Evolutionary conservation across 2,329 filamentous ascomycete genomes (phyloP).

Genomic region (Penicillium hordei): DNA sequence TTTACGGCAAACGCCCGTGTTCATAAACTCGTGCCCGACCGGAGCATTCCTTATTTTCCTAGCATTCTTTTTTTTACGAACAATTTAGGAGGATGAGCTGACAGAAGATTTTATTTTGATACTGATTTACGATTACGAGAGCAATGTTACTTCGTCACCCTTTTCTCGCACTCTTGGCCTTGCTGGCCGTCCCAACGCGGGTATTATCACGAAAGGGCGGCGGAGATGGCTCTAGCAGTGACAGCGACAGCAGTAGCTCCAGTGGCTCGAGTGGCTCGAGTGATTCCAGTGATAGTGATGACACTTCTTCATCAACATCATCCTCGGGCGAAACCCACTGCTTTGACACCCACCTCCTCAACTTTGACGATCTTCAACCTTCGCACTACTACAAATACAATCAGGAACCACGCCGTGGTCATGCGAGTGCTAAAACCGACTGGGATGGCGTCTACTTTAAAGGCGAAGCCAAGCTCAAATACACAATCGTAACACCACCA

Average conservation of each 20-base stretch:
- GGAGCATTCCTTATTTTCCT: not conserved
- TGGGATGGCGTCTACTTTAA: slow-evolving; percentile 10
- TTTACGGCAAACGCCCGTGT: not conserved
- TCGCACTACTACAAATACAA: slow-evolving; percentile 6
- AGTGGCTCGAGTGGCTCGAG: not conserved
- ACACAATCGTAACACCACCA: slow-evolving; percentile 7
- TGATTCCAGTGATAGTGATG: not conserved
- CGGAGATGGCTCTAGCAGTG: slow-evolving; percentile 1
- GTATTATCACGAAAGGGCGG: slow-evolving; percentile 6
- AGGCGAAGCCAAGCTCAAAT: slow-evolving; percentile 3
- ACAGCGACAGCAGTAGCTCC: not conserved
- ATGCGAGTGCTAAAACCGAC: slow-evolving; percentile 8
- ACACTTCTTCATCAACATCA: not conserved
- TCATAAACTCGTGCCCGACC: not conserved
- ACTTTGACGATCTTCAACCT: slow-evolving; percentile 2
- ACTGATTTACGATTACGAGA: not conserved
- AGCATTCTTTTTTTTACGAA: not conserved
- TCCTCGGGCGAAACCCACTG: not conserved
- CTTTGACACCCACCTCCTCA: slow-evolving; percentile 5
- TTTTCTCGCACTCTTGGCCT: not conserved
- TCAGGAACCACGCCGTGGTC: not conserved
- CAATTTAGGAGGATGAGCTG: not conserved
- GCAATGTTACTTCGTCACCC: slow-evolving; percentile 1
- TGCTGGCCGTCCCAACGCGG: not conserved
- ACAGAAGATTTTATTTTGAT: not conserved